Conservation (phyloP, 176 grass and related monocot species). For the Rhynchospora breviuscula region DNA sequence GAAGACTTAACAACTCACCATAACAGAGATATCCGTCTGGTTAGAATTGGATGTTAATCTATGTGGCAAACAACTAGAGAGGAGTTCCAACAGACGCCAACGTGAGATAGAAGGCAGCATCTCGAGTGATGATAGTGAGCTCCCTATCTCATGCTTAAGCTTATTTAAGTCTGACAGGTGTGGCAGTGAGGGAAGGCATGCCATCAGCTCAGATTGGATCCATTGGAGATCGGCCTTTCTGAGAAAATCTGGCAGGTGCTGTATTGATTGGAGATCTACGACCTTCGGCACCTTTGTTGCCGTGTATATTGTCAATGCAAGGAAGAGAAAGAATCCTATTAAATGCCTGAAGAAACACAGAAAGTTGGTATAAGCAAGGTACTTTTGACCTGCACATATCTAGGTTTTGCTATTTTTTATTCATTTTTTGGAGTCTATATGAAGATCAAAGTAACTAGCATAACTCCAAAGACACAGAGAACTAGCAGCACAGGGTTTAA, state of each 20-base stretch:
- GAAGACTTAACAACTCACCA: constrained; percentile 42
- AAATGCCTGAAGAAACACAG: constrained; percentile 56
- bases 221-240: constrained; percentile 67
- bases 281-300: constrained; percentile 69
- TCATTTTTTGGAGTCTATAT: not conserved
- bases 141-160: constrained; percentile 60
- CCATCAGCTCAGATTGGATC: constrained; percentile 59
- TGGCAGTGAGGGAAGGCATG: constrained; percentile 68
- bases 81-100: constrained; percentile 67
- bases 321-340: constrained; percentile 95
- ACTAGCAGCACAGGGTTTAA: not conserved
- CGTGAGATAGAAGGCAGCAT: constrained; percentile 45
- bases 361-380: not conserved
- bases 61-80: constrained; percentile 57
- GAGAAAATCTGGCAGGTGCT: constrained; percentile 61
- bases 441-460: not conserved
- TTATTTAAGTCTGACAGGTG: constrained; percentile 67
- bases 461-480: not conserved
- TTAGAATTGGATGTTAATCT: constrained; percentile 49
- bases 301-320: constrained; percentile 80
- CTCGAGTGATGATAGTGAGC: constrained; percentile 58
- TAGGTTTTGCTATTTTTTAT: not conserved
- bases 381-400: not conserved
- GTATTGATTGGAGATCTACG: constrained; percentile 56
- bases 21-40: constrained; percentile 42